Percentiles rank a stretch among this genome's conserved stretches.
phyloP scores from a whole-genome alignment of 2,329 filamentous ascomycete species.

The Lasiodiplodia gonubiensis region DNA sequence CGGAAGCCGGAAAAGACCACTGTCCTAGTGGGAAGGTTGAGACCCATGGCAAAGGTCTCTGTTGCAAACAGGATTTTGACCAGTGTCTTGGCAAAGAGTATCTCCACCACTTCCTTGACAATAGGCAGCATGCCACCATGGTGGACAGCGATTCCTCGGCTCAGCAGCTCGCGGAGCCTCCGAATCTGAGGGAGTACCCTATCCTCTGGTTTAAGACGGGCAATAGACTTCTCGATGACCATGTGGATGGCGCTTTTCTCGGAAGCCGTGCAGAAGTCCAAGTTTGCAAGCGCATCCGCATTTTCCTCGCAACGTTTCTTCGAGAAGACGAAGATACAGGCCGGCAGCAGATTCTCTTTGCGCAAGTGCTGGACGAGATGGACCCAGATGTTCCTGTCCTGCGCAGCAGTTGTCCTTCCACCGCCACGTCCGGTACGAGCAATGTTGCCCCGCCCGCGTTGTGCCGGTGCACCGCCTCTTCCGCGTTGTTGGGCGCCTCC shows the following conservation, averaged over 20 bases:
- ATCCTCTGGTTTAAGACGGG: slow-evolving; percentile 88
- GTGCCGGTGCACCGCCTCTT: slow-evolving; percentile 57
- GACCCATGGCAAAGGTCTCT: slow-evolving; percentile 97
- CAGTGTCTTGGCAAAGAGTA: slow-evolving; percentile 90
- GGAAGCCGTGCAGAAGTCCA: slow-evolving; percentile 89
- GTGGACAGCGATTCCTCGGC: slow-evolving; percentile 91
- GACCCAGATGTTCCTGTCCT: slow-evolving; percentile 97
- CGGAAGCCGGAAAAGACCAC: slow-evolving; percentile 97
- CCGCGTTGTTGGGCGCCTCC: slow-evolving; percentile 59
- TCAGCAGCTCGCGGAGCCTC: slow-evolving; percentile 81
- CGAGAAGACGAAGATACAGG: slow-evolving; percentile 98
- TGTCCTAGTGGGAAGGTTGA: slow-evolving; percentile 93
- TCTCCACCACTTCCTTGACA: slow-evolving; percentile 96
- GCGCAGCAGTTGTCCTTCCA: slow-evolving; percentile 84
- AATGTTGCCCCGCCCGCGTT: slow-evolving; percentile 78
- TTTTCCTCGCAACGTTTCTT: slow-evolving; percentile 98
- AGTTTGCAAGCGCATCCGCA: slow-evolving; percentile 90
- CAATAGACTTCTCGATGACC: slow-evolving; percentile 94
- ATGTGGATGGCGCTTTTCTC: slow-evolving; percentile 98
- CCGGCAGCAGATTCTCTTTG: slow-evolving; percentile 84
- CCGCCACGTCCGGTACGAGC: slow-evolving; percentile 84
- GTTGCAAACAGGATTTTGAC: slow-evolving; percentile 98
- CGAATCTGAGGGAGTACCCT: slow-evolving; percentile 89
- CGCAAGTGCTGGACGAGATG: slow-evolving; percentile 90
- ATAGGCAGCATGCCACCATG: slow-evolving; percentile 94